A percentile compares a stretch with the other conserved stretches of the same genome.
phyloP scores from a whole-genome alignment of 164 flowering plant species.

The Aristolochia fimbriata region DNA sequence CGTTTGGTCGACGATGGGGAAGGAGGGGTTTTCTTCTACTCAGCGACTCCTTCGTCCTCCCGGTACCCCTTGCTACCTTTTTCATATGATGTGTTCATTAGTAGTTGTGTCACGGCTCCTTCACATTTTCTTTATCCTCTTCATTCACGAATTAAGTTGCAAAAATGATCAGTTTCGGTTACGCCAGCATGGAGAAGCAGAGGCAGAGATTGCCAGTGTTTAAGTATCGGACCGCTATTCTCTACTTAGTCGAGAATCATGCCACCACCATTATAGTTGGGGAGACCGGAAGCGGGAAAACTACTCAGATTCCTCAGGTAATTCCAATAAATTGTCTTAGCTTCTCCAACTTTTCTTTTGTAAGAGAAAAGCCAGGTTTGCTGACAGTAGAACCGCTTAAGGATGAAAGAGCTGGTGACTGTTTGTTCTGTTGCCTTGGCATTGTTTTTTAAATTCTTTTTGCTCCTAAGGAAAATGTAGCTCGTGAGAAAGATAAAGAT shows the following conservation, averaged over 20 bases:
- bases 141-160: neutral
- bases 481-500: too few relatives aligned
- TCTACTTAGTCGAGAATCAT: slow-evolving; percentile 79
- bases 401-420: too few relatives aligned
- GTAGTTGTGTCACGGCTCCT: neutral
- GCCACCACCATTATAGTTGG: slow-evolving; percentile 85
- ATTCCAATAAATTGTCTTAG: neutral
- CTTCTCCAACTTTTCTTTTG: neutral
- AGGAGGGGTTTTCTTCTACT: slow-evolving; percentile 70
- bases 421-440: too few relatives aligned
- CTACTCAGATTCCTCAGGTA: slow-evolving; percentile 98
- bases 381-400: too few relatives aligned
- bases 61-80: slow-evolving; percentile 12
- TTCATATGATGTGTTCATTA: neutral
- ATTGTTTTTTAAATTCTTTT: too few relatives aligned
- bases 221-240: slow-evolving; percentile 67
- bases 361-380: too few relatives aligned
- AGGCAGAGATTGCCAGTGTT: slow-evolving; percentile 85
- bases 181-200: slow-evolving; percentile 56
- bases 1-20: slow-evolving; percentile 83
- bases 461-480: too few relatives aligned
- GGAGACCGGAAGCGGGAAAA: slow-evolving; percentile 96
- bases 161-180: slow-evolving; percentile 33
- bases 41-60: slow-evolving; percentile 43
- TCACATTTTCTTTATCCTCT: neutral